Conservation (phyloP, 805 yeast species). For the Candida sakaeoensis region DNA sequence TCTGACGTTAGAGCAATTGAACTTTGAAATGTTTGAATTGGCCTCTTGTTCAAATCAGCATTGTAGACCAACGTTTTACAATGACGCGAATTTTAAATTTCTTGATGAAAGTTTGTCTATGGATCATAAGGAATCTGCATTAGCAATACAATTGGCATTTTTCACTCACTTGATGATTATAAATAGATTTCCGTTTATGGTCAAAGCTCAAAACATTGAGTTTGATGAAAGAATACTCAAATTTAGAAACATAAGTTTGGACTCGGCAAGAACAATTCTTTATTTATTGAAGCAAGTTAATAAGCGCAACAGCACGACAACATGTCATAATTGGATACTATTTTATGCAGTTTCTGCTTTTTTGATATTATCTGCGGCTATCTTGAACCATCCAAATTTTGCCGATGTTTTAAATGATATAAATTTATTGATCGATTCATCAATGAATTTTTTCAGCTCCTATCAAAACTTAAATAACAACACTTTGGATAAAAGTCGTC, state of each 20-base stretch:
- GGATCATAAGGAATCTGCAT: constrained; percentile 12
- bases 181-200: constrained; percentile 30
- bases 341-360: constrained; percentile 32
- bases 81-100: constrained; percentile 28
- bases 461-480: not conserved
- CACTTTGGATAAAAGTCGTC: not conserved
- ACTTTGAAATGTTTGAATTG: constrained; percentile 25
- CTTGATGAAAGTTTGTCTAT: not conserved
- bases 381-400: constrained; percentile 27
- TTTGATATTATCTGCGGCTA: constrained; percentile 24
- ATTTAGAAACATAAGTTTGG: constrained; percentile 28
- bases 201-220: constrained; percentile 11
- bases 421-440: constrained; percentile 23
- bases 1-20: constrained; percentile 21
- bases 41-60: constrained; percentile 16
- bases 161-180: constrained; percentile 35
- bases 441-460: constrained; percentile 10
- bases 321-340: constrained; percentile 30
- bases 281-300: constrained; percentile 21
- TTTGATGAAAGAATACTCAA: constrained; percentile 16
- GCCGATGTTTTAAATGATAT: constrained; percentile 27
- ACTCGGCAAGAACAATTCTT: constrained; percentile 37
- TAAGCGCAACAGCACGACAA: constrained; percentile 16
- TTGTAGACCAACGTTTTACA: constrained; percentile 27
- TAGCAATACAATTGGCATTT: constrained; percentile 26